Evolutionary conservation across 257 asterid species (phyloP).

Genomic region (Nicotiana tabacum): DNA sequence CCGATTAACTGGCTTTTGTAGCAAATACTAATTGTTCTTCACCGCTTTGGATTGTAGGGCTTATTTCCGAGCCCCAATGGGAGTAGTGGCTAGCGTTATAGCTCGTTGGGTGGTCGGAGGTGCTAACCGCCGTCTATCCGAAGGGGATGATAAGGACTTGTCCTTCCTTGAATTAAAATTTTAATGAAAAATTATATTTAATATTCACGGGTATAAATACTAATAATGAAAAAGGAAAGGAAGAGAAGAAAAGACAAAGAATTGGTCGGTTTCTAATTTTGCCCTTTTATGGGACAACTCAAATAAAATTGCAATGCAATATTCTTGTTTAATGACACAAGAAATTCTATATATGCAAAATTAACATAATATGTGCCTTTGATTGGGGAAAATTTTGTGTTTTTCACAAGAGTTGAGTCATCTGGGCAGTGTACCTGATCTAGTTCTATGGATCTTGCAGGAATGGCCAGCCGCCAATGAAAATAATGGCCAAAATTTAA

Average conservation of each 20-base stretch:
- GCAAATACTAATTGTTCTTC: too few relatives aligned
- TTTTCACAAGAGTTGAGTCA: not conserved
- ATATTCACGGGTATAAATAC: too few relatives aligned
- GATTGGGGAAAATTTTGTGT: not conserved
- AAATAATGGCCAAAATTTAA: not conserved
- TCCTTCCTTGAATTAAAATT: too few relatives aligned
- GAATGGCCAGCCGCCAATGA: not conserved
- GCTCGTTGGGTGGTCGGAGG: too few relatives aligned
- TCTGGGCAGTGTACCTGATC: not conserved
- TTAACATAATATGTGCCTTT: constrained; percentile 1
- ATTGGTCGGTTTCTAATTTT: not conserved
- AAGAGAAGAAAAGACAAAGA: not conserved
- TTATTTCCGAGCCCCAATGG: too few relatives aligned
- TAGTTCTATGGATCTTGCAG: constrained; percentile 4
- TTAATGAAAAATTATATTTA: too few relatives aligned
- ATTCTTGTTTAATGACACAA: not conserved
- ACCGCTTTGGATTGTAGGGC: too few relatives aligned
- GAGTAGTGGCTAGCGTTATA: too few relatives aligned
- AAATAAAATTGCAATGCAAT: not conserved
- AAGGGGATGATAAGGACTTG: too few relatives aligned
- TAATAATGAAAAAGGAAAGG: too few relatives aligned
- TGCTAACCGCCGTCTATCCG: too few relatives aligned
- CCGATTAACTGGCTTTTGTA: too few relatives aligned
- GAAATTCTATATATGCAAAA: not conserved
- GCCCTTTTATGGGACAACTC: not conserved